Conservation (phyloP, 1,139 yeast genomes). For the Citeromyces siamensis region DNA sequence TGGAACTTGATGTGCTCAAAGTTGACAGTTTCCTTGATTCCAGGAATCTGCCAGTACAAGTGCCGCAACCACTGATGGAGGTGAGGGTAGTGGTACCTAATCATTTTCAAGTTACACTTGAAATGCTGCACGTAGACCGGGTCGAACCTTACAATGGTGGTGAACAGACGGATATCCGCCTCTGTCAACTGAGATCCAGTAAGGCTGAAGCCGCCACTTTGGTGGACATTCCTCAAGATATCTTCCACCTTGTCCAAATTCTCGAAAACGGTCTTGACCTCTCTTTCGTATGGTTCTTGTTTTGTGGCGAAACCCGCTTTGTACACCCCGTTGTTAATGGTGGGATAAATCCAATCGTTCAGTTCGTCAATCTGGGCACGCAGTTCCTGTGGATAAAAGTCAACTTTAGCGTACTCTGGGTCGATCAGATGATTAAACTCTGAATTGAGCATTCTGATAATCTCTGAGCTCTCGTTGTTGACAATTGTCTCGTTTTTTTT, state of each 20-base stretch:
- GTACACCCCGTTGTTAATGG: conserved; percentile 89
- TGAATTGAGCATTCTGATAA: conserved; percentile 69
- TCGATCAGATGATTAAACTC: conserved; percentile 50
- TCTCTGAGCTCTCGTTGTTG: conserved; percentile 82
- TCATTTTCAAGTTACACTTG: conserved; percentile 80
- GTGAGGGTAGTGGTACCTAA: conserved; percentile 70
- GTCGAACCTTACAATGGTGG: conserved; percentile 80
- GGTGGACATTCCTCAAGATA: conserved; percentile 36
- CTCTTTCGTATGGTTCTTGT: conserved; percentile 72
- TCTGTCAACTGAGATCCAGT: conserved; percentile 67
- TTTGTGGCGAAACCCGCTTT: conserved; percentile 83
- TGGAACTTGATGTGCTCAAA: conserved; percentile 86
- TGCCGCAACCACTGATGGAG: conserved; percentile 72
- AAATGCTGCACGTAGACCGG: conserved; percentile 90
- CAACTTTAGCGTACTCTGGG: conserved; percentile 23
- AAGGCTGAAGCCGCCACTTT: conserved; percentile 31
- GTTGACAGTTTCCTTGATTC: conserved; percentile 64
- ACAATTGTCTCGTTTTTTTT: conserved; percentile 72
- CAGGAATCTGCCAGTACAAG: conserved; percentile 71
- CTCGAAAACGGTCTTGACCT: conserved; percentile 52
- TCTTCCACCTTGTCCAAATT: conserved; percentile 66
- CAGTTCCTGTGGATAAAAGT: conserved; percentile 49
- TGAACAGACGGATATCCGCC: conserved; percentile 77
- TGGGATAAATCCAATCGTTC: conserved; percentile 77
- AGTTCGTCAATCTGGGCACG: conserved; percentile 55